A percentile compares a stretch with the other conserved stretches of the same genome.
phyloP scores from a whole-genome alignment of 306 rosid genomes.

The Cucurbita maxima region DNA sequence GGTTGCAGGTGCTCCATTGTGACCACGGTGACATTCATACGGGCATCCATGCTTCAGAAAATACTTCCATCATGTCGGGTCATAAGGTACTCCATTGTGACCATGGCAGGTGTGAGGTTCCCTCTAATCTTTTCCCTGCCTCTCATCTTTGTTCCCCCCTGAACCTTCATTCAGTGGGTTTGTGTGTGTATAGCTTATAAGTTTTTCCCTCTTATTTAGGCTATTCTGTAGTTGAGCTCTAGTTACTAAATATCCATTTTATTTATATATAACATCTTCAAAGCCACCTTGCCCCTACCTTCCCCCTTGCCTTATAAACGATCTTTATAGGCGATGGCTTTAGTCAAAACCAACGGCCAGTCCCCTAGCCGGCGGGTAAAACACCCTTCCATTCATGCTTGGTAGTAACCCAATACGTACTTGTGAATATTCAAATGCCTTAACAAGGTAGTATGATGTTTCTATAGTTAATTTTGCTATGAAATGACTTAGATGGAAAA shows the following conservation, averaged over 20 bases:
- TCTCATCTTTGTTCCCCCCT: neutral
- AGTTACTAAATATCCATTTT: neutral
- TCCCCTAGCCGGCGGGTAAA: neutral
- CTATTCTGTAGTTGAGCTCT: neutral
- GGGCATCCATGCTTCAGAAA: slow-evolving; percentile 84
- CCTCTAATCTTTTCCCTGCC: neutral
- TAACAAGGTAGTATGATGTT: neutral
- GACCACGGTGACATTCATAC: slow-evolving; percentile 50
- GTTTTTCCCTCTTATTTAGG: neutral
- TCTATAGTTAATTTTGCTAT: neutral
- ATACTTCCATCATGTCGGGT: slow-evolving; percentile 49
- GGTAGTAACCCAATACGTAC: neutral
- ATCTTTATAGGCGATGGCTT: slow-evolving; percentile 1
- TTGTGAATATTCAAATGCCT: neutral
- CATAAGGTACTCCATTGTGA: slow-evolving; percentile 14
- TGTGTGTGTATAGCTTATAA: neutral
- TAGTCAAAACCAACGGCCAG: neutral
- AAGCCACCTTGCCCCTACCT: slow-evolving; percentile 11
- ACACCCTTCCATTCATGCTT: slow-evolving; percentile 2
- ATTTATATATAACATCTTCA: slow-evolving; percentile 17
- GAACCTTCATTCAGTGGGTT: neutral
- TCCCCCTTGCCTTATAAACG: slow-evolving; percentile 3
- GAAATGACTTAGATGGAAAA: neutral
- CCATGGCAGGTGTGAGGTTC: neutral
- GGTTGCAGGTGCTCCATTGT: slow-evolving; percentile 17